These are phyloP conservation scores for Saccharomycopsis hybrid DNA, from an alignment of 1,139 yeast genomes.

Conservation along the genomic window DNA sequence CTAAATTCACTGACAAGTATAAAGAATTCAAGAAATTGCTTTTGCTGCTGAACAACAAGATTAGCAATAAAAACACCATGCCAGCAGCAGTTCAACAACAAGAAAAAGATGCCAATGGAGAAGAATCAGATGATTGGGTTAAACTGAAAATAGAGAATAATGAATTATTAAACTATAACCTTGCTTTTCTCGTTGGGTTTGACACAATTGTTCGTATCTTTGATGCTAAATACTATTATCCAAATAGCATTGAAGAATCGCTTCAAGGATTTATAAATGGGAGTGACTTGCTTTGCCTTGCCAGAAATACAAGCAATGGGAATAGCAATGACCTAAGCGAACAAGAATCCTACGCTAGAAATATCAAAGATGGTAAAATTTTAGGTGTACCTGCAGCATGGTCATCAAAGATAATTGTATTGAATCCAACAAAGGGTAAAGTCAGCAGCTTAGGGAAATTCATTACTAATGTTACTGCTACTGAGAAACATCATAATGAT, in stretches of 20 bases:
- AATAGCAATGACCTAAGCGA: conserved; percentile 21
- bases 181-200: conserved; percentile 65
- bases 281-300: conserved; percentile 52
- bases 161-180: no score
- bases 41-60: neutral
- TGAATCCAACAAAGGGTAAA: conserved; percentile 4
- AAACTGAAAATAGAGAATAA: no score
- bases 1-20: conserved; percentile 62
- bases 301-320: conserved; percentile 42
- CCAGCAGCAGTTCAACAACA: conserved; percentile 23
- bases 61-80: conserved; percentile 23
- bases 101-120: neutral
- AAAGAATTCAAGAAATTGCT: conserved; percentile 2
- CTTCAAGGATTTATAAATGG: conserved; percentile 46
- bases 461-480: conserved; percentile 1
- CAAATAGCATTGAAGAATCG: conserved; percentile 42
- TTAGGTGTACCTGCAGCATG: conserved; percentile 47
- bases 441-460: neutral
- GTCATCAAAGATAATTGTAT: conserved; percentile 33
- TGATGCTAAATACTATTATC: conserved; percentile 60
- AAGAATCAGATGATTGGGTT: conserved; percentile 25
- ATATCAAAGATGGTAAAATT: conserved; percentile 36
- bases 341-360: conserved; percentile 30
- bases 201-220: conserved; percentile 71
- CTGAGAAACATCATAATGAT: neutral